Evolutionary conservation across 371 early-diverging fungal species (phyloP).

Genomic region (Dichotomocladium elegans): DNA sequence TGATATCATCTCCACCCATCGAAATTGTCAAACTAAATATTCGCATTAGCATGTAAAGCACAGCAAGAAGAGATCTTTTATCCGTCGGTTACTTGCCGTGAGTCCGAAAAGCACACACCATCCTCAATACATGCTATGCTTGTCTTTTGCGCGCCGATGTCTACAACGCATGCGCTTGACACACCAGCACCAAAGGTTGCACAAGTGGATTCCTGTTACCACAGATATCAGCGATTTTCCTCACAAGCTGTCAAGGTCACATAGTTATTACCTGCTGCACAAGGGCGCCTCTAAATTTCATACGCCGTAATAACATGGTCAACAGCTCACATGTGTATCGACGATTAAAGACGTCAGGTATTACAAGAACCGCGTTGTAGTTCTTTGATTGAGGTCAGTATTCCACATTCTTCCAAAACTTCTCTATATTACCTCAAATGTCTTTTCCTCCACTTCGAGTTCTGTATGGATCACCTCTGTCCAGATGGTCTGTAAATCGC

Average conservation of each 20-base stretch:
- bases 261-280: slow-evolving; percentile 56
- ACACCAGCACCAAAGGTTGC: slow-evolving; percentile 89
- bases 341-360: slow-evolving; percentile 74
- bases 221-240: too few species aligned
- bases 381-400: slow-evolving; percentile 19
- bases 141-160: slow-evolving; percentile 89
- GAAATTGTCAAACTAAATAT: slow-evolving; percentile 20
- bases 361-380: slow-evolving; percentile 70
- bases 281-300: slow-evolving; percentile 73
- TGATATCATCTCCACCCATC: slow-evolving; percentile 87
- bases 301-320: slow-evolving; percentile 65
- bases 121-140: slow-evolving; percentile 84
- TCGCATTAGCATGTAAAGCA: not conserved
- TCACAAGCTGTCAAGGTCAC: too few species aligned
- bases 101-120: slow-evolving; percentile 72
- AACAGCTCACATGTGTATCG: slow-evolving; percentile 62
- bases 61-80: not conserved
- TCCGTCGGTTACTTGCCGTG: slow-evolving; percentile 28
- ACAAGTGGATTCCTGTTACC: slow-evolving; percentile 63
- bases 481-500: slow-evolving; percentile 82
- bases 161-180: slow-evolving; percentile 83
- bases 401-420: not conserved
- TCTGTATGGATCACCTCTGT: slow-evolving; percentile 64
- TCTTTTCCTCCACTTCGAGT: slow-evolving; percentile 57
- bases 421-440: slow-evolving; percentile 45